These are phyloP conservation scores for Cryptomeria japonica DNA, from an alignment of 75 land plant genomes.

Conservation along the genomic window DNA sequence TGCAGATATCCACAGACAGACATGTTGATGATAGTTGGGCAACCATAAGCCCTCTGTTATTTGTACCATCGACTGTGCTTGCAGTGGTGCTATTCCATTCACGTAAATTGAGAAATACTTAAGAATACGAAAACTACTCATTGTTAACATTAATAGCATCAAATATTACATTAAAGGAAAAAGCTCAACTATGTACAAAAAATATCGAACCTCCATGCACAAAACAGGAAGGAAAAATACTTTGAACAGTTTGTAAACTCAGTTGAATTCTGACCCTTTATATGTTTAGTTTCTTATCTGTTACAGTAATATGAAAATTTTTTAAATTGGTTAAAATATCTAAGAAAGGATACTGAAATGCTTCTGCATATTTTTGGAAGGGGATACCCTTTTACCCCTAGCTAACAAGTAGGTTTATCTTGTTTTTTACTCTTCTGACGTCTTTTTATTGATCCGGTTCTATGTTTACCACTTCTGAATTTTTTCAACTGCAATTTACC, in stretches of 20 bases:
- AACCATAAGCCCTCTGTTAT: not conserved
- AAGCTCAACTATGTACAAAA: not conserved
- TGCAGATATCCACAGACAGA: not conserved
- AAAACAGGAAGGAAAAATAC: not conserved
- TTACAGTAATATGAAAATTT: not conserved
- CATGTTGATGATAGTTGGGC: not conserved
- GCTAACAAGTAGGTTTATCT: not conserved
- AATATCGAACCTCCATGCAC: not conserved
- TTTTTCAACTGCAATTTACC: slow-evolving; percentile 2
- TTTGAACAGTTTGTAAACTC: not conserved
- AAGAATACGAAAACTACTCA: not conserved
- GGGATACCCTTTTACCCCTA: not conserved
- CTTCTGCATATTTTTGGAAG: not conserved
- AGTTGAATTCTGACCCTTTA: not conserved
- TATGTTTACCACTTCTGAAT: not conserved
- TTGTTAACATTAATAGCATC: not conserved
- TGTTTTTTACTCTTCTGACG: slow-evolving; percentile 3
- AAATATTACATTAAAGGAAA: not conserved
- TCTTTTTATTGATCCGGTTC: not conserved
- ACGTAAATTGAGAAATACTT: not conserved
- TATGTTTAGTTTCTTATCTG: not conserved
- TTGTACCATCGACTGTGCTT: not conserved
- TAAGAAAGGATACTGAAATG: not conserved
- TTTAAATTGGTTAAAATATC: not conserved
- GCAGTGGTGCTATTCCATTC: not conserved